A percentile compares a stretch with the other conserved stretches of the same genome.
These are phyloP conservation scores for Metschnikowia aberdeeniae DNA, from an alignment of 805 yeast genomes.

Conservation along the genomic window DNA sequence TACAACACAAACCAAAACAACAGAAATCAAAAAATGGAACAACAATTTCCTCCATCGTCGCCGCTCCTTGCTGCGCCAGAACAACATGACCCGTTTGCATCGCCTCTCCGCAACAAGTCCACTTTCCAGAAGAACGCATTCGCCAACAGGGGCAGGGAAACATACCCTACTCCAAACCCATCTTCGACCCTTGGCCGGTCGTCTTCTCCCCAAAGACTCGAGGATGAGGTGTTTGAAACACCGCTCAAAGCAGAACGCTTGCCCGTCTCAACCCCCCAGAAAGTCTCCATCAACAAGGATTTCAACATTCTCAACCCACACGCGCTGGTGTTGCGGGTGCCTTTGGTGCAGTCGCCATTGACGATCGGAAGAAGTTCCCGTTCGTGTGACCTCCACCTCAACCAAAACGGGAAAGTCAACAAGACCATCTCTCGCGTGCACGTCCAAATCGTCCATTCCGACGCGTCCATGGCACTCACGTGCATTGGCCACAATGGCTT, in stretches of 20 bases:
- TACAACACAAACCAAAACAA: neutral
- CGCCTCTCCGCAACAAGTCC: slow-evolving; percentile 5
- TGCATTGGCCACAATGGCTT: slow-evolving; percentile 87
- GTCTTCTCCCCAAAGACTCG: slow-evolving; percentile 34
- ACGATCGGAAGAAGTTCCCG: slow-evolving; percentile 68
- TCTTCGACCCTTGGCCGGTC: slow-evolving; percentile 45
- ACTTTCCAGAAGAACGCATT: neutral
- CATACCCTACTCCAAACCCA: slow-evolving; percentile 72
- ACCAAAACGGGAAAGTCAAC: slow-evolving; percentile 29
- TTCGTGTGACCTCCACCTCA: slow-evolving; percentile 48
- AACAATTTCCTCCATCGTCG: slow-evolving; percentile 52
- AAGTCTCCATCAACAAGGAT: slow-evolving; percentile 27
- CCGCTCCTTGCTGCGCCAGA: slow-evolving; percentile 36
- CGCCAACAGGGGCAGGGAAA: slow-evolving; percentile 19
- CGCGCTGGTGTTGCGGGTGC: slow-evolving; percentile 30
- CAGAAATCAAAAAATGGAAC: slow-evolving; percentile 11
- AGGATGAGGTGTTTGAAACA: neutral
- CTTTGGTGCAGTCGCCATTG: slow-evolving; percentile 40
- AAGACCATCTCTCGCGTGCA: slow-evolving; percentile 68
- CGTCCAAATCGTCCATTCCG: slow-evolving; percentile 45
- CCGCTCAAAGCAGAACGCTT: neutral
- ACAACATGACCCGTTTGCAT: slow-evolving; percentile 13
- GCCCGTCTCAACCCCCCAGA: neutral
- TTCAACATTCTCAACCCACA: slow-evolving; percentile 36
- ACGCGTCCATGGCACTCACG: slow-evolving; percentile 46